Conservation (phyloP, 495 filamentous ascomycete genomes). For the Melanomma pulvis-pyrius region DNA sequence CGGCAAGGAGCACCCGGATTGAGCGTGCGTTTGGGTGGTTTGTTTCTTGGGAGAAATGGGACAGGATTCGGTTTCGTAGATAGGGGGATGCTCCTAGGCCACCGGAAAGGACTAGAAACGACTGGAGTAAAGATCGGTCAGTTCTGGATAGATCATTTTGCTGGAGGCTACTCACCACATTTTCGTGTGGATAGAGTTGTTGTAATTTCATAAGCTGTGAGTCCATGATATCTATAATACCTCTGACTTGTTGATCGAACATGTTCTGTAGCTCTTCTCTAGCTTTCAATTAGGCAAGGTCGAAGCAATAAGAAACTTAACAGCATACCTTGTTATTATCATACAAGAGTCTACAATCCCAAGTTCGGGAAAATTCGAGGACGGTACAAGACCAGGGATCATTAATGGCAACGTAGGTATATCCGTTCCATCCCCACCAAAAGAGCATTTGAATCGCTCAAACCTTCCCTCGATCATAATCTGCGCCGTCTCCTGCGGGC, state of each 20-base stretch:
- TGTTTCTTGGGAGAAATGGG: neutral
- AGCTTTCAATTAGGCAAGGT: neutral
- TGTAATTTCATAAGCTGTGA: neutral
- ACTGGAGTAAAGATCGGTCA: neutral
- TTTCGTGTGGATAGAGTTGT: neutral
- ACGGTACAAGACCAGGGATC: neutral
- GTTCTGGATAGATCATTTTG: neutral
- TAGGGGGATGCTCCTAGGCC: slow-evolving; percentile 2
- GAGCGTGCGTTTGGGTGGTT: neutral
- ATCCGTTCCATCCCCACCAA: slow-evolving; percentile 1
- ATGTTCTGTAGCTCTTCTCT: neutral
- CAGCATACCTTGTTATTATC: slow-evolving; percentile 1
- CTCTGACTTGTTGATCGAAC: slow-evolving; percentile 1
- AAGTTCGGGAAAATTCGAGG: neutral
- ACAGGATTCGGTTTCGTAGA: neutral
- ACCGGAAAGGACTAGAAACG: neutral
- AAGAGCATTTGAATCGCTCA: slow-evolving; percentile 5
- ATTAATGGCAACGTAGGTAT: neutral
- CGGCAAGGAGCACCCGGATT: neutral
- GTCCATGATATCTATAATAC: neutral
- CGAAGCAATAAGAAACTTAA: neutral
- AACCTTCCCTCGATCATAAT: neutral
- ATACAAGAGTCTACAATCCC: neutral
- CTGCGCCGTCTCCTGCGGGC: neutral
- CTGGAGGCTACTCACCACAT: neutral